Conservation (phyloP, 345 rosid species). For the Acer yangbiense region DNA sequence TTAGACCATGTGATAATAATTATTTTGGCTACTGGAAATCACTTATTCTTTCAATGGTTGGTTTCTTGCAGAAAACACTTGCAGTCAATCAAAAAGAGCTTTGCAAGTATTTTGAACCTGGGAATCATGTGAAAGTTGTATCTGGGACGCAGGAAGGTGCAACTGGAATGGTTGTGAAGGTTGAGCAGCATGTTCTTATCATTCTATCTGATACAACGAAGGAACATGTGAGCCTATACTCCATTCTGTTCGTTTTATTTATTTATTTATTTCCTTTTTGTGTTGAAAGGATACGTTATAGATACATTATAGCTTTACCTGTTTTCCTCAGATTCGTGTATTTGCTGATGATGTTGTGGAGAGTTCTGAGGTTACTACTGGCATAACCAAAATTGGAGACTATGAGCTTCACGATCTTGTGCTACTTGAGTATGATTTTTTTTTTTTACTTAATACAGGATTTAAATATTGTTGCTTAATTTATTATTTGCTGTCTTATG, state of each 20-base stretch:
- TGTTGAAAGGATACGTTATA: background rate
- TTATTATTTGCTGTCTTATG: conserved; percentile 15
- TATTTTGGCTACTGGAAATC: conserved; percentile 3
- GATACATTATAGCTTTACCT: conserved; percentile 13
- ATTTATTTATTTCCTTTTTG: background rate
- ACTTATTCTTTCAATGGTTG: conserved; percentile 14
- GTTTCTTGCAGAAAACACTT: conserved; percentile 68
- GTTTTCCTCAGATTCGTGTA: conserved; percentile 68
- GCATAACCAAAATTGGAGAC: conserved; percentile 82
- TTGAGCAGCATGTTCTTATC: conserved; percentile 91
- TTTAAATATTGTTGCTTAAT: conserved; percentile 2
- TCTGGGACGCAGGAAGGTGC: conserved; percentile 93
- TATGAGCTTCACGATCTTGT: conserved; percentile 98
- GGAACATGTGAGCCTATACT: conserved; percentile 69
- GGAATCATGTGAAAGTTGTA: conserved; percentile 96
- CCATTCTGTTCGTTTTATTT: background rate
- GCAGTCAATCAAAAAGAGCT: conserved; percentile 86
- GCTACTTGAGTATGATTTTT: conserved; percentile 72
- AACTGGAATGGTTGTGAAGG: conserved; percentile 98
- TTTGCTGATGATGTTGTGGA: conserved; percentile 96
- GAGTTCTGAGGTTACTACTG: conserved; percentile 96
- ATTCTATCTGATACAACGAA: conserved; percentile 89
- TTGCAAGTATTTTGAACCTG: conserved; percentile 95
- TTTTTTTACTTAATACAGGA: conserved; percentile 6
- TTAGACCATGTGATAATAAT: background rate